phyloP scores from a whole-genome alignment of 345 rosid species.

The Geranium rotundifolium region DNA sequence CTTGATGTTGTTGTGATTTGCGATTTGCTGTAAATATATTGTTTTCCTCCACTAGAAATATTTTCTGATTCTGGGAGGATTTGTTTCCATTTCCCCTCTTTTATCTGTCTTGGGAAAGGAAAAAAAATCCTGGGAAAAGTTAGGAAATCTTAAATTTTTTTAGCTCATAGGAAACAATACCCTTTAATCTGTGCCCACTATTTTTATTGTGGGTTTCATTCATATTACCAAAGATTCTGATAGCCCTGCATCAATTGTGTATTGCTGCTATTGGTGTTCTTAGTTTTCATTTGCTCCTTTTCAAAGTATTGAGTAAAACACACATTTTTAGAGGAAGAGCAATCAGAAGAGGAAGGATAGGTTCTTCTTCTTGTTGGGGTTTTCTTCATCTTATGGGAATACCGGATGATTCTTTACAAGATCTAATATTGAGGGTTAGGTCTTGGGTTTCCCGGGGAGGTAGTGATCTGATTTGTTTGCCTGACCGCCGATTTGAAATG shows the following conservation, averaged over 20 bases:
- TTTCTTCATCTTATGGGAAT: constrained; percentile 54
- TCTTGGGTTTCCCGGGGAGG: constrained; percentile 61
- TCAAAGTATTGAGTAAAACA: constrained; percentile 4
- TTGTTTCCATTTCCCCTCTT: constrained; percentile 11
- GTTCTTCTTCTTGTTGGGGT: constrained; percentile 22
- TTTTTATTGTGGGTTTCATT: constrained; percentile 49
- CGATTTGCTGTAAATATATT: constrained; percentile 28
- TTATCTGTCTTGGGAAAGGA: constrained; percentile 2
- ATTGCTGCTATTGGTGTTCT: neutral
- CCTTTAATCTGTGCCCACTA: constrained; percentile 29
- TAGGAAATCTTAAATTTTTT: constrained; percentile 9
- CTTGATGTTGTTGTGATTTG: constrained; percentile 1
- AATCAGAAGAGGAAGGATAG: constrained; percentile 10
- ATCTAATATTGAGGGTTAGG: constrained; percentile 63
- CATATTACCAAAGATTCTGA: neutral
- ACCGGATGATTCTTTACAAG: constrained; percentile 55
- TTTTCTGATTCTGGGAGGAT: constrained; percentile 36
- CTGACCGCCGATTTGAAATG: constrained; percentile 32
- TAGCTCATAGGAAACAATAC: constrained; percentile 4
- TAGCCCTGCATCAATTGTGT: neutral
- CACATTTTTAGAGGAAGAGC: constrained; percentile 15
- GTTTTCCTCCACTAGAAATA: constrained; percentile 21
- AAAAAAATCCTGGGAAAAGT: constrained; percentile 8
- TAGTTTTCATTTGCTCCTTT: no score
- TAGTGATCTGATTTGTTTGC: constrained; percentile 34